Evolutionary conservation across 345 rosid species (phyloP), one percentile per base, ranked within the genome.

Genomic region (Arabidopsis suecica): DNA sequence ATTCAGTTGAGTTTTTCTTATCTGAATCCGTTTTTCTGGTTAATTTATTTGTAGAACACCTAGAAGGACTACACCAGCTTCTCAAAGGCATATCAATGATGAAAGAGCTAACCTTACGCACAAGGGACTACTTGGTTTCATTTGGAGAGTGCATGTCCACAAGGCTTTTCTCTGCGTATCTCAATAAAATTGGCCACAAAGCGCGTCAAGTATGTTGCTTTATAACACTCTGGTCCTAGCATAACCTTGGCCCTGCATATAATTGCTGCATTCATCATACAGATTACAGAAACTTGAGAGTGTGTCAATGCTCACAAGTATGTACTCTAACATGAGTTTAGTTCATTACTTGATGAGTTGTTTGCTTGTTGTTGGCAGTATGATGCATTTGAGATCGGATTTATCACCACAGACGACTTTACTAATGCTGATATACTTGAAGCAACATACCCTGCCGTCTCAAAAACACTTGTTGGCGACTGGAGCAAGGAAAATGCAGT

Each of bases 61-160:
- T 93, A 56, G 93, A 88, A 66, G 93, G 88, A 67, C 70, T 93
- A 64, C 88, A 91, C 66, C 97, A 91, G 80, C 93, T 93, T 63
- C 78, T 93, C 65, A 93, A 89, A 80, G 98, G 97, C 73, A 86
- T 93, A 79, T 81, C 98, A 60, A 86, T 91, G 92, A 89, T 91
- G 97, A 93, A 89, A 76, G 98, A 93, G 79, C 74, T 93, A 55
- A 93, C 98, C 73, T 86, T 83, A 47, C 93, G 96, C 22, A 91
- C 98, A 45, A 89, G 76, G 77, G 97, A 91, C 82, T 91, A 91
- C 73, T 74, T 93, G 62, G 98, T 89, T 79, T 93, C 98, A 42
- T 93, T 93, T 76, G 98, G 98, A 75, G 98, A 93, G 78, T 88
- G 98, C 88, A 82, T 93, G 96, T 91, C 96, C 57, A 91, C 98